phyloP scores from a whole-genome alignment of 169 alveolate species.

The Plasmodium coatneyi region DNA sequence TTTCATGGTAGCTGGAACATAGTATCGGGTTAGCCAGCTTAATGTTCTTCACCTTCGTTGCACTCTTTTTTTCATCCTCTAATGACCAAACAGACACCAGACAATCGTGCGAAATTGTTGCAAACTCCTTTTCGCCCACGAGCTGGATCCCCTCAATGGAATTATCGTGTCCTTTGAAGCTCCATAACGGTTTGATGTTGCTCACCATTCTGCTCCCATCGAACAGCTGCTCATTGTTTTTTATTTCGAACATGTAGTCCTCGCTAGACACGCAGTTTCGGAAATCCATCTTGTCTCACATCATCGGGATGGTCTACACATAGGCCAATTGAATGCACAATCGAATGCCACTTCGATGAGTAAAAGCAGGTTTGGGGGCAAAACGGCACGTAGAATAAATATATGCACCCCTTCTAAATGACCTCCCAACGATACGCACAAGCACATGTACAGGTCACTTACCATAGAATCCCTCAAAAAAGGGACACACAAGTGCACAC shows the following conservation, averaged over 20 bases:
- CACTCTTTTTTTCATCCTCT: not conserved
- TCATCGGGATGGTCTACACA: not conserved
- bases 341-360: not conserved
- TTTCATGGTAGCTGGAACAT: slow-evolving; percentile 34
- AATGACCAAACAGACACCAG: slow-evolving; percentile 23
- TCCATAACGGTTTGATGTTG: slow-evolving; percentile 58
- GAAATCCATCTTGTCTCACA: slow-evolving; percentile 17
- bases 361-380: not conserved
- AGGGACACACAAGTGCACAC: not conserved
- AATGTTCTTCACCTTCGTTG: slow-evolving; percentile 8
- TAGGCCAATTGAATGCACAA: not conserved
- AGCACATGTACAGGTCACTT: not conserved
- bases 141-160: slow-evolving; percentile 58
- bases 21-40: slow-evolving; percentile 30
- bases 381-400: not conserved
- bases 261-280: slow-evolving; percentile 48
- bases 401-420: not conserved
- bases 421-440: not conserved
- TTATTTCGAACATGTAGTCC: slow-evolving; percentile 57
- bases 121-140: slow-evolving; percentile 11
- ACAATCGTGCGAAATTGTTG: slow-evolving; percentile 44
- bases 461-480: not conserved
- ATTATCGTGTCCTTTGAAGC: slow-evolving; percentile 56
- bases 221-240: slow-evolving; percentile 49
- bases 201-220: not conserved